These are phyloP conservation scores for Capronia epimyces DNA, from an alignment of 2,329 filamentous ascomycete species.

Conservation along the genomic window DNA sequence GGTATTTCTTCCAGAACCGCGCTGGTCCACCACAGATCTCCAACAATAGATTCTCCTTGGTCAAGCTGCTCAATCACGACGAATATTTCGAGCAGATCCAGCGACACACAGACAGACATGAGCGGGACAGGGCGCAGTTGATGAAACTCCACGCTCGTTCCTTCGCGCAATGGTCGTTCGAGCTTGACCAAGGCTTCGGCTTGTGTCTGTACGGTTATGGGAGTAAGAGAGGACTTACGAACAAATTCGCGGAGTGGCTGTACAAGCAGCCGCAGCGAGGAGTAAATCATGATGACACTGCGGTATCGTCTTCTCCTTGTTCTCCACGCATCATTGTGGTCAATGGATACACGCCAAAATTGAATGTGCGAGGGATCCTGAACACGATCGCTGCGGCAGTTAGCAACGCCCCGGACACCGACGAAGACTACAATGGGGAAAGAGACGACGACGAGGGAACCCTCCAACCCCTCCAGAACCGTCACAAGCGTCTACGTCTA, in stretches of 20 bases:
- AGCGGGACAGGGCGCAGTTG: constrained; percentile 63
- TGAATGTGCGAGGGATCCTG: constrained; percentile 43
- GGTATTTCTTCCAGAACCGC: constrained; percentile 90
- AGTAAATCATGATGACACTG: neutral
- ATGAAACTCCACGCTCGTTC: constrained; percentile 70
- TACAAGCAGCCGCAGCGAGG: constrained; percentile 40
- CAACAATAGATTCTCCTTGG: constrained; percentile 70
- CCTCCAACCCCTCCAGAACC: neutral
- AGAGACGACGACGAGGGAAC: neutral
- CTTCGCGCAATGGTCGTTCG: constrained; percentile 89
- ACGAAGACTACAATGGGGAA: neutral
- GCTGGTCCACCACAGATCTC: constrained; percentile 78
- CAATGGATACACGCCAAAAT: constrained; percentile 66
- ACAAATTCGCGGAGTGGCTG: constrained; percentile 67
- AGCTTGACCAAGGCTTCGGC: constrained; percentile 79
- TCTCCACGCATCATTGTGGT: constrained; percentile 64
- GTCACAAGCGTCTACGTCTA: constrained; percentile 42
- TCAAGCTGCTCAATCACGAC: constrained; percentile 78
- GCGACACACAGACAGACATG: constrained; percentile 63
- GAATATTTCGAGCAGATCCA: constrained; percentile 74
- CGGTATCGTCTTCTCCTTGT: neutral
- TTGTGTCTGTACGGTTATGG: constrained; percentile 90
- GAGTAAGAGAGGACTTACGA: constrained; percentile 72
- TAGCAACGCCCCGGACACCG: neutral
- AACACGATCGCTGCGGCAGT: constrained; percentile 62